Evolutionary conservation across 306 rosid species (phyloP).

Genomic region (Abrus pulchellus): DNA sequence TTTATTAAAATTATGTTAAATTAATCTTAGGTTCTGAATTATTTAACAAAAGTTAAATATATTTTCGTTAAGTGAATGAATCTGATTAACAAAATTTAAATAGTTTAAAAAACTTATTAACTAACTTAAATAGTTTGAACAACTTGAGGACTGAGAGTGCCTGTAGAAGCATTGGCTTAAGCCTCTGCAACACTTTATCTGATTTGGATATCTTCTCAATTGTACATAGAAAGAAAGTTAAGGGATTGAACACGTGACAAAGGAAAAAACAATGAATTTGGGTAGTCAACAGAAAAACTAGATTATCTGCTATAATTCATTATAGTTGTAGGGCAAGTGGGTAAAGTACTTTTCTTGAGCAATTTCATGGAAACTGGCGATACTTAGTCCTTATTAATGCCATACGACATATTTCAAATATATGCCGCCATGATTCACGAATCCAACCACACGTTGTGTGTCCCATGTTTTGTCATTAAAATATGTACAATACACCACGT

Average conservation of each 20-base stretch:
- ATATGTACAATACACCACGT: neutral
- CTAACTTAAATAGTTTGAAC: too few relatives aligned
- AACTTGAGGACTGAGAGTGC: too few relatives aligned
- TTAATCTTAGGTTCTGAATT: too few relatives aligned
- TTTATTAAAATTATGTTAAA: too few relatives aligned
- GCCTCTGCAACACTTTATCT: too few relatives aligned
- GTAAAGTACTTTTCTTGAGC: neutral
- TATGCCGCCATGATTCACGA: conserved; percentile 30
- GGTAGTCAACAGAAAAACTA: neutral
- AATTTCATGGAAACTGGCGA: conserved; percentile 15
- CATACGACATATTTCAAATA: neutral
- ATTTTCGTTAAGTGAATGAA: too few relatives aligned
- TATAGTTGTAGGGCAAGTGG: neutral
- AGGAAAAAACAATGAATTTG: neutral
- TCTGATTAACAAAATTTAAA: too few relatives aligned
- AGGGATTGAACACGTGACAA: neutral
- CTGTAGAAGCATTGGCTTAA: too few relatives aligned
- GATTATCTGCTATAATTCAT: neutral
- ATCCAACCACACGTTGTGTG: conserved; percentile 23
- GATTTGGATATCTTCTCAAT: too few relatives aligned
- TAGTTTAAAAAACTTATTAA: too few relatives aligned
- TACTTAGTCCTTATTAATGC: neutral
- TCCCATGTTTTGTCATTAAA: neutral
- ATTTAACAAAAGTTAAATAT: too few relatives aligned
- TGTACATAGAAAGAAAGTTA: too few relatives aligned